These are phyloP conservation scores for Chaetothyriales sp. DNA, from an alignment of 2,329 filamentous ascomycete species.

Conservation along the genomic window DNA sequence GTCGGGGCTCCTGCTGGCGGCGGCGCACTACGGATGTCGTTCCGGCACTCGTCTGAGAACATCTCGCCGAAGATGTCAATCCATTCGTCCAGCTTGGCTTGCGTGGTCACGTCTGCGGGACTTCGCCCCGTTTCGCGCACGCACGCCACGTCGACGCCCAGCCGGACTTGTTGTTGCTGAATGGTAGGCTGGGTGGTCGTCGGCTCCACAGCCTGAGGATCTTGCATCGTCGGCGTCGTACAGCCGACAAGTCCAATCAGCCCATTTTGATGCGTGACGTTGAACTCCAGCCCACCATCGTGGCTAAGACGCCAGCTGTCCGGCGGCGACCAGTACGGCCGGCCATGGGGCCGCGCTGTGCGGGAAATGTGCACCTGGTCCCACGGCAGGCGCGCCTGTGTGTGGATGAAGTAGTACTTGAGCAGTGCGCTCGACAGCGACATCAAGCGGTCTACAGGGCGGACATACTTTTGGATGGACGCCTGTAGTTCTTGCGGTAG, in stretches of 20 bases:
- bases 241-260: conserved; percentile 46
- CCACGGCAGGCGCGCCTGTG: conserved; percentile 44
- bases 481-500: conserved; percentile 37
- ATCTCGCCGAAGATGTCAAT: conserved; percentile 48
- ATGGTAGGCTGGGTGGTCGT: neutral
- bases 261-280: conserved; percentile 51
- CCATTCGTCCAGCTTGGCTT: conserved; percentile 41
- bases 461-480: conserved; percentile 36
- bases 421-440: conserved; percentile 47
- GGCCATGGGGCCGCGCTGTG: conserved; percentile 33
- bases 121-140: conserved; percentile 41
- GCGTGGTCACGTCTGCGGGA: conserved; percentile 33
- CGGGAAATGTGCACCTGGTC: conserved; percentile 40
- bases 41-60: conserved; percentile 42
- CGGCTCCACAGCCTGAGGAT: neutral
- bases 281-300: conserved; percentile 43
- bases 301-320: conserved; percentile 8
- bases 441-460: conserved; percentile 46
- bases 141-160: conserved; percentile 51
- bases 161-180: conserved; percentile 7
- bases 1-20: neutral
- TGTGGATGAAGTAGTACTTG: conserved; percentile 47
- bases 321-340: conserved; percentile 41
- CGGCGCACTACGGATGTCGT: conserved; percentile 37
- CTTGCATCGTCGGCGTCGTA: conserved; percentile 16